phyloP scores from a whole-genome alignment of 2,329 filamentous ascomycete genomes.

The Parastagonospora avenae region DNA sequence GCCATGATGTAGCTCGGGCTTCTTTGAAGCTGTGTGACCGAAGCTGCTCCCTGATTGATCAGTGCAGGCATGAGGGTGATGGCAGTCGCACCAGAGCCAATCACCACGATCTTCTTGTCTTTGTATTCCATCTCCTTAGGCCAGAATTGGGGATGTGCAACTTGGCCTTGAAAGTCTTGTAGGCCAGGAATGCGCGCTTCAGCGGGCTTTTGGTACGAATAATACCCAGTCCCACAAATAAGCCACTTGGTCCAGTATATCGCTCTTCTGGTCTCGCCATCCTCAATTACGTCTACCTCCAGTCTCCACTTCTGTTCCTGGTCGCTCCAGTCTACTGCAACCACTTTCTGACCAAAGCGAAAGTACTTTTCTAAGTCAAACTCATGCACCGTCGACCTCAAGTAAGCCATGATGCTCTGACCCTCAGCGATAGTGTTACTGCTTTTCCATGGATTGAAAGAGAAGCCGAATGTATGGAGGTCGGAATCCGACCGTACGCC shows the following conservation, averaged over 20 bases:
- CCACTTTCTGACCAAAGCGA: conserved; percentile 50
- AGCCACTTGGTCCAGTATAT: conserved; percentile 54
- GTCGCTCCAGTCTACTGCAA: conserved; percentile 51
- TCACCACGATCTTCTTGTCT: conserved; percentile 71
- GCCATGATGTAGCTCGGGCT: conserved; percentile 68
- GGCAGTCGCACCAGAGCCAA: conserved; percentile 80
- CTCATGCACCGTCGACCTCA: conserved; percentile 49
- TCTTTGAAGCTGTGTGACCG: conserved; percentile 81
- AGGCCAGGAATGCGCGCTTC: conserved; percentile 68
- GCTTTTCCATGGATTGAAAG: conserved; percentile 71
- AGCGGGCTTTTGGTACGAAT: conserved; percentile 70
- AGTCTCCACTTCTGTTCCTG: conserved; percentile 56
- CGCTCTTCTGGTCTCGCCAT: conserved; percentile 41
- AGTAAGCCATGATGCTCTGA: conserved; percentile 51
- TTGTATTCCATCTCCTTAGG: conserved; percentile 69
- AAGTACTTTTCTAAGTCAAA: conserved; percentile 56
- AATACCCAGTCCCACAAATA: conserved; percentile 72
- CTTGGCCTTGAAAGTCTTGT: conserved; percentile 65
- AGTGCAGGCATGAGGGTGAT: conserved; percentile 76
- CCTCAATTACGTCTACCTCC: conserved; percentile 18
- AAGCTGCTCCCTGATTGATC: conserved; percentile 63
- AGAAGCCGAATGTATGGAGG: conserved; percentile 62
- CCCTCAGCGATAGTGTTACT: conserved; percentile 53
- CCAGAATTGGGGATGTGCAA: conserved; percentile 79
- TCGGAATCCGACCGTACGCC: conserved; percentile 64